Conservation (phyloP, 306 rosid species). For the Fragaria vesca region DNA sequence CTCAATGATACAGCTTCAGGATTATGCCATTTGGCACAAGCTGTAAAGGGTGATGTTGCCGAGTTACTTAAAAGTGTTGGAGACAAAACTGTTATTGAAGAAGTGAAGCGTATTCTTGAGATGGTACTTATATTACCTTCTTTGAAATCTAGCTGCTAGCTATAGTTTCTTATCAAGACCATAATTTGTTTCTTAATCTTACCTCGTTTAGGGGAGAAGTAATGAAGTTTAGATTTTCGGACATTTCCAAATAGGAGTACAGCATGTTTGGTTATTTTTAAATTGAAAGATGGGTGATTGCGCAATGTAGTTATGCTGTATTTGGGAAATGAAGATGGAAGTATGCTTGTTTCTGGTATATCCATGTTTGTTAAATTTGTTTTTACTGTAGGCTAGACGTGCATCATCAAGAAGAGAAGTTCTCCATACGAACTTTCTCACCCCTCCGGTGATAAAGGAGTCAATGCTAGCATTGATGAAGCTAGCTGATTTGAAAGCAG, state of each 20-base stretch:
- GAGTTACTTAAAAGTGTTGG: conserved; percentile 59
- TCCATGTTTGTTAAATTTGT: conserved; percentile 5
- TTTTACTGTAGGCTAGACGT: conserved; percentile 61
- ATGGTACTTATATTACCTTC: conserved; percentile 49
- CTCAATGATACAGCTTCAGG: conserved; percentile 38
- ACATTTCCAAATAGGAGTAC: background rate
- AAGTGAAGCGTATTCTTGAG: conserved; percentile 81
- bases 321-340: background rate
- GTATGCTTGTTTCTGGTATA: background rate
- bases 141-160: conserved; percentile 20
- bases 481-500: conserved; percentile 70
- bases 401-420: conserved; percentile 74
- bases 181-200: background rate
- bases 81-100: conserved; percentile 65
- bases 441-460: conserved; percentile 86
- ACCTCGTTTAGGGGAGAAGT: background rate
- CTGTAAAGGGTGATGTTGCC: conserved; percentile 68
- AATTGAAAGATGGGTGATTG: background rate
- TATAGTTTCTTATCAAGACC: conserved; percentile 10
- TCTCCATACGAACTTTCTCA: conserved; percentile 80
- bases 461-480: conserved; percentile 71
- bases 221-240: background rate
- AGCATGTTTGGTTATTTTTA: background rate
- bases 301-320: background rate
- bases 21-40: conserved; percentile 53